phyloP scores from a whole-genome alignment of 805 yeast genomes.

The Teunomyces cretensis region DNA sequence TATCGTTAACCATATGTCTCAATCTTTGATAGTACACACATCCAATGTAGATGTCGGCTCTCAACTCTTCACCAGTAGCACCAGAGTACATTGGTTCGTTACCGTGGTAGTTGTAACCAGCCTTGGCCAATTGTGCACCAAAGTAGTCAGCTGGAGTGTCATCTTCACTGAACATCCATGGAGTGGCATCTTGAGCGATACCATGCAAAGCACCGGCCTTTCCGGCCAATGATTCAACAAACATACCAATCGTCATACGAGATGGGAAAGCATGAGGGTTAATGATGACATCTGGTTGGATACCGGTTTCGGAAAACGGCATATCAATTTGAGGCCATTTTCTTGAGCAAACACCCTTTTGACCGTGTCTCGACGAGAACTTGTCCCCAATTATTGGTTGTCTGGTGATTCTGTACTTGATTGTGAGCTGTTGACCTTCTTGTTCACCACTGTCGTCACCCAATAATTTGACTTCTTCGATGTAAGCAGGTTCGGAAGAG shows the following conservation, averaged over 20 bases:
- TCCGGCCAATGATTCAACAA: slow-evolving; percentile 97
- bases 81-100: slow-evolving; percentile 99
- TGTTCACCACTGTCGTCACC: slow-evolving; percentile 76
- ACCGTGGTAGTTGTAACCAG: slow-evolving; percentile 97
- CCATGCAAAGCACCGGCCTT: slow-evolving; percentile 98
- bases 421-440: slow-evolving; percentile 82
- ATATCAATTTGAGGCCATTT: slow-evolving; percentile 96
- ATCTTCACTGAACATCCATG: slow-evolving; percentile 87
- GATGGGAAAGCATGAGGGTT: slow-evolving; percentile 99
- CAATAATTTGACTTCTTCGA: slow-evolving; percentile 89
- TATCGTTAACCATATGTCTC: slow-evolving; percentile 99
- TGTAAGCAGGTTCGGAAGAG: slow-evolving; percentile 89
- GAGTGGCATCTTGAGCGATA: slow-evolving; percentile 95
- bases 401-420: slow-evolving; percentile 89
- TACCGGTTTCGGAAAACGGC: slow-evolving; percentile 96
- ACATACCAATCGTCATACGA: slow-evolving; percentile 99
- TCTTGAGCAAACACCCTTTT: slow-evolving; percentile 97
- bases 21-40: slow-evolving; percentile 96
- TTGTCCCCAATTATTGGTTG: slow-evolving; percentile 96
- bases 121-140: slow-evolving; percentile 82
- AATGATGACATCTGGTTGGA: slow-evolving; percentile 95
- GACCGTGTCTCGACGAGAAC: slow-evolving; percentile 97
- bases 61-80: slow-evolving; percentile 94
- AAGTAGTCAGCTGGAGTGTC: slow-evolving; percentile 97
- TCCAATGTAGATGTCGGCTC: slow-evolving; percentile 95